Conservation (phyloP, 2,329 filamentous ascomycete genomes). For the Harringtonia lauricola region DNA sequence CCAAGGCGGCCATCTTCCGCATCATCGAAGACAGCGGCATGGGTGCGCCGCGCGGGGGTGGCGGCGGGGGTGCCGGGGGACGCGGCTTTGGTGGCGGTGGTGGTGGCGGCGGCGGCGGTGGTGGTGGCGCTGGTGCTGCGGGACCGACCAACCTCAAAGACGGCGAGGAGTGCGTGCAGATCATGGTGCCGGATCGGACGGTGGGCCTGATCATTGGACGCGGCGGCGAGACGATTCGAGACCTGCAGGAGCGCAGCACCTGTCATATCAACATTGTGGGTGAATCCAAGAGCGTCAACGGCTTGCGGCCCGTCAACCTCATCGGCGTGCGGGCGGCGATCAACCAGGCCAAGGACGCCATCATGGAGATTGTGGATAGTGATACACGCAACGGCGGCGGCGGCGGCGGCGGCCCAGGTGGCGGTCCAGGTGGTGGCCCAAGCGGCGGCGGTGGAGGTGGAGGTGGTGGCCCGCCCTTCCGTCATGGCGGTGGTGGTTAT, state of each 20-base stretch:
- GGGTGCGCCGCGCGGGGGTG: conserved; percentile 19
- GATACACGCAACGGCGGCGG: conserved; percentile 50
- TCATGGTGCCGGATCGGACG: conserved; percentile 89
- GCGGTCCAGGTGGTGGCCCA: no score
- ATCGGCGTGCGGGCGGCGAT: conserved; percentile 70
- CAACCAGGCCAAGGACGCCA: conserved; percentile 70
- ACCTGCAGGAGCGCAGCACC: conserved; percentile 82
- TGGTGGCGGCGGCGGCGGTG: conserved; percentile 19
- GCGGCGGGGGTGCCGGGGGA: not conserved
- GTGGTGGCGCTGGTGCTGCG: conserved; percentile 18
- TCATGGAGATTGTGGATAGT: conserved; percentile 89
- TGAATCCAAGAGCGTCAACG: conserved; percentile 87
- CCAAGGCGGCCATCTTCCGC: conserved; percentile 71
- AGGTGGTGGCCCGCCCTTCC: not conserved
- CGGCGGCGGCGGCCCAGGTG: conserved; percentile 12
- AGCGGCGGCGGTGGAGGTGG: conserved; percentile 15
- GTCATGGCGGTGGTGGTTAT: conserved; percentile 13
- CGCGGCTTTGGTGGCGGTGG: conserved; percentile 12
- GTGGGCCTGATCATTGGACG: conserved; percentile 91
- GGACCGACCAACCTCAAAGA: conserved; percentile 48
- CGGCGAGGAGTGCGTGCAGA: conserved; percentile 77
- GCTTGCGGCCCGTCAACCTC: conserved; percentile 78
- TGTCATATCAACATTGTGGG: conserved; percentile 94
- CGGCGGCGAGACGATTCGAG: conserved; percentile 83
- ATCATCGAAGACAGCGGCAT: conserved; percentile 82